Base-by-base conservation (phyloP, 2,329 filamentous ascomycete genomes). In the Dryadomyces quercus-mongolicae region DNA sequence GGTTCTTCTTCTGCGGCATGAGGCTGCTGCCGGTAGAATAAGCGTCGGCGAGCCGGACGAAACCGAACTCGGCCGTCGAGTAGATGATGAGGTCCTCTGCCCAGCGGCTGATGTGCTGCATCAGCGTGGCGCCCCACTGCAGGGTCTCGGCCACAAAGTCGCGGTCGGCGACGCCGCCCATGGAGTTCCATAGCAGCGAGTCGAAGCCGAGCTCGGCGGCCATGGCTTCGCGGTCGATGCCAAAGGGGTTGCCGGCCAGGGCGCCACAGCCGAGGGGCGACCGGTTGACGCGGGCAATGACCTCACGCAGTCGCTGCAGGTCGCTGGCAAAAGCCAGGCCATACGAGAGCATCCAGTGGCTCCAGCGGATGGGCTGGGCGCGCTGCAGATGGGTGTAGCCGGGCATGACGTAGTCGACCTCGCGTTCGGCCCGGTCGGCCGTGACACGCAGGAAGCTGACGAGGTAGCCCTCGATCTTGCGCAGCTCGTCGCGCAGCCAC, bases 341-440 rank as follows among this genome's bases (percentile, higher is more conserved):
- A 65, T 90, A 84, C 49, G 83, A 85, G 59, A 95, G 71, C 65
- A 95, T 74, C 85, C 85, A 92, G 64, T 93, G 88, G 54, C 78
- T 82, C 85, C 85, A 95, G 57, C 86, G 76, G 61, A 95, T 82
- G 1, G 88, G 88, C 70, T 87, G 71, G 1, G 88, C 88, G 53
- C 87, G 84, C 71, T 95, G 89, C 40, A 93, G 71, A 69, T 95
- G 89, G 15, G 88, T 94, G 71, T 95, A 95, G 2, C 87, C 87
- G 1, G 89, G 89, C 86, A 95, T 93, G 63, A 94, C 67, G 59
- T 81, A 75, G 61, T 87, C 84, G 59, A 91, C 82, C 63, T 93
- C 86, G 40, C 74, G 69, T 74, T 89, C 85, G 2, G 88, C 86
- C 31, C 88, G 79, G 49, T 73, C 71, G 40, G 82, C 77, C 15